Base-by-base conservation (phyloP, 371 early-diverging fungal species). In the Mortierella sp. region DNA sequence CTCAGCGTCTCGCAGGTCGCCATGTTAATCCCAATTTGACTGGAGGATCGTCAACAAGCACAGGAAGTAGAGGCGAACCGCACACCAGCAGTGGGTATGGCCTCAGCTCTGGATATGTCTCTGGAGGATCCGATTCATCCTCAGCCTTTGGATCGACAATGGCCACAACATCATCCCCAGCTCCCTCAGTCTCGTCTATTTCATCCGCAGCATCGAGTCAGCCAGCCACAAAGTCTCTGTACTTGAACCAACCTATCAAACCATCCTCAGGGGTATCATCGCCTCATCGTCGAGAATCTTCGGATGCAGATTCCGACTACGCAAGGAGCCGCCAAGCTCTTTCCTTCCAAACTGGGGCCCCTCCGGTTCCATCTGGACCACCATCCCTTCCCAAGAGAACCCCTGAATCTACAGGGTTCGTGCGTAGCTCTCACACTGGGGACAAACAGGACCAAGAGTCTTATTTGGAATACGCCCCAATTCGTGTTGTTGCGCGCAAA, bases 61-160 rank as follows among this genome's bases (percentile, higher is more conserved):
- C 49, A 24, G 66, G 61, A 14, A 71, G 64, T 48, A 43, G 54
- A 19, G 37, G 51, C 19, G n/a, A 6, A 47, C 56, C 44, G 10
- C 22, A 22, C 37, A 40, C 29, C 14, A 44, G 46, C 40, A 25
- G 45, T 34, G 17, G 25, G 43, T 8, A 41, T 37, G 37, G 45
- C 49, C 47, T 40, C 17, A 68, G 60, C 48, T 57, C 69, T 0
- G 64, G 64, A 46, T 67, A 67, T 24, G 47, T 62, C 44, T 73
- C 73, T 8, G 54, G 49, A 9, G 60, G 60, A 28, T 73, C 74
- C 0, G 76, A 74, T 27, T 48, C 76, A 1, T 74, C 76, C 1
- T 74, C 76, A 0, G 69, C 61, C 0, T 74, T 68, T 64, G 76
- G 76, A 10, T 74, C 76, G 8, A 64, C 59, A n/a, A 68, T 60